Base-by-base conservation (phyloP, 306 rosid species). In the Lagenaria siceraria region DNA sequence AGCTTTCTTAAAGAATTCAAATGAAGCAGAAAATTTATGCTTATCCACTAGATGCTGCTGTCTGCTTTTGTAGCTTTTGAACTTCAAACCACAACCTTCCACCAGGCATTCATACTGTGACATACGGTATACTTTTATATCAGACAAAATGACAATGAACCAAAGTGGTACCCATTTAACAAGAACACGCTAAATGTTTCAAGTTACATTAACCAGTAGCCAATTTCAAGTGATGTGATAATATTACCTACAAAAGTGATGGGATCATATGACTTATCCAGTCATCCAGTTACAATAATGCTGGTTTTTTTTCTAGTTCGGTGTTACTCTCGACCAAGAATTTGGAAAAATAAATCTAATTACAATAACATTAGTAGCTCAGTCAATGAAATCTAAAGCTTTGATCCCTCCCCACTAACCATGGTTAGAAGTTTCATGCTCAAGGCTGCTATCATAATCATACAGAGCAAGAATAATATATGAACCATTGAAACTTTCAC, bases 21-120 rank as follows among this genome's bases (percentile, higher is more conserved):
- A 95, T 63, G 97, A 87, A 54, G 85, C 77, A 25, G 97, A 90
- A 79, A 95, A 95, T 61, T 82, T 82, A 84, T 95, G 99, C 87
- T 89, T 95, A 88, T 95, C 99, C 77, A 90, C 87, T 72, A 95
- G 90, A 86, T 95, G 99, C 81, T 89, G 96, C 60, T 89, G 93
- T 81, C 99, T 86, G 43, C 93, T 82, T 79, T 86, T 85, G 77
- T 87, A 89, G 86, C 72, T 88, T 88, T 92, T 92, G 84, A 95
- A 88, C 87, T 95, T 95, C 87, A 92, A 85, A 79, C 82, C 88
- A 81, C 99, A 95, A 38, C 89, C 89, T 86, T 95, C 96, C 78
- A 95, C 90, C 53, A 95, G 86, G 88, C 97, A 92, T 85, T 92
- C 97, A 78, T 95, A 92, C 99, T 95, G 85, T 76, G 72, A 59